Conservation (phyloP, 2,329 filamentous ascomycete species). For the Calonectria multiphialidica region DNA sequence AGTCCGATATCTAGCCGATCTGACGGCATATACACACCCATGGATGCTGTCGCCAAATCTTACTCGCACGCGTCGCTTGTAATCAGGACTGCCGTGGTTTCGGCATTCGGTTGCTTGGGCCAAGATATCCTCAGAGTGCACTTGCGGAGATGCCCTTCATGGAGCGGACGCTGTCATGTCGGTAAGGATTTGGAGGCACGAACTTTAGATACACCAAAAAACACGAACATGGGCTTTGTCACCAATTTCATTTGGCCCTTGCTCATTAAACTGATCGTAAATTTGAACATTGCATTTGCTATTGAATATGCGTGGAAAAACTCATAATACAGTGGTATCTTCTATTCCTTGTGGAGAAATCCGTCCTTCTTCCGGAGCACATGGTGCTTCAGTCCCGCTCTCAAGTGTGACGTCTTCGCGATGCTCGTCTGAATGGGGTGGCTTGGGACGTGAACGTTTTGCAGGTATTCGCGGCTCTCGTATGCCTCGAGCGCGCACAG, state of each 20-base stretch:
- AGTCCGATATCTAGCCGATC: not conserved
- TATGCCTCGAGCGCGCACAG: constrained; percentile 44
- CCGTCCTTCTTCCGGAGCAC: constrained; percentile 40
- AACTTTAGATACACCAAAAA: too few species aligned
- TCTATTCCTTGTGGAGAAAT: constrained; percentile 35
- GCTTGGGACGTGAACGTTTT: constrained; percentile 44
- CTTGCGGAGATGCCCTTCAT: not conserved
- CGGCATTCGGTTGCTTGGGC: not conserved
- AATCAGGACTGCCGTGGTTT: not conserved
- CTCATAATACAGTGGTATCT: not conserved
- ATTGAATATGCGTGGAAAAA: not conserved
- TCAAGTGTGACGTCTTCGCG: constrained; percentile 28
- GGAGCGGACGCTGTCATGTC: too few species aligned
- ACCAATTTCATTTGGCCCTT: not conserved
- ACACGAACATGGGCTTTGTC: not conserved
- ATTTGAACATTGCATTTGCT: not conserved
- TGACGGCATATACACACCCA: not conserved
- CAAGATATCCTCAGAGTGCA: not conserved
- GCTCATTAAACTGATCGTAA: not conserved
- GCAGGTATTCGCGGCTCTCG: constrained; percentile 41
- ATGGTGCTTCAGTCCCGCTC: constrained; percentile 39
- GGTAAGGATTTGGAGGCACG: too few species aligned
- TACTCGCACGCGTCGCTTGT: not conserved
- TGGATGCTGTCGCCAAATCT: not conserved
- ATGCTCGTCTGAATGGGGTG: constrained; percentile 41